Percentiles rank a stretch among this genome's conserved stretches.
phyloP scores from a whole-genome alignment of 306 rosid genomes.

The Cajanus cajan region DNA sequence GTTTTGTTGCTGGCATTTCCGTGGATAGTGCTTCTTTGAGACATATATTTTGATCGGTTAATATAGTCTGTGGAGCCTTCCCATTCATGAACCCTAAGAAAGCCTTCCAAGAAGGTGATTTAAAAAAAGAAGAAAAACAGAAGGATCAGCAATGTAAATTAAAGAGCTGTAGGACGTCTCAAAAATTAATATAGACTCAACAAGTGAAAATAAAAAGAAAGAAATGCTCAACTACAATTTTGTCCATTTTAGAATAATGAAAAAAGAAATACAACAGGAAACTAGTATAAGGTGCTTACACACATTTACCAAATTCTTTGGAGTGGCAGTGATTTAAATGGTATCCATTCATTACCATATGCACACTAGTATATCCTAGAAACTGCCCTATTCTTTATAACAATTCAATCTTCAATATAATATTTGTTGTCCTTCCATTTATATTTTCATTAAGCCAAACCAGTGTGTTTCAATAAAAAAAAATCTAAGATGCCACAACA shows the following conservation, averaged over 20 bases:
- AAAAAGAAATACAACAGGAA: not conserved
- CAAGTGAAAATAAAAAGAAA: not conserved
- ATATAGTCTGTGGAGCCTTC: conserved; percentile 85
- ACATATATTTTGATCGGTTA: conserved; percentile 87
- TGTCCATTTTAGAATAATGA: conserved; percentile 8
- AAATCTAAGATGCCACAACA: conserved; percentile 1
- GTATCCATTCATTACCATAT: not conserved
- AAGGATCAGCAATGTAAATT: conserved; percentile 37
- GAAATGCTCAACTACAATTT: not conserved
- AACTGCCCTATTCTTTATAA: not conserved
- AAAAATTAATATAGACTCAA: conserved; percentile 2
- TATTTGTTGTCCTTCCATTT: not conserved
- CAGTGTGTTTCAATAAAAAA: conserved; percentile 11
- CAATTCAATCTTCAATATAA: conserved; percentile 18
- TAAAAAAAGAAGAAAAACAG: not conserved
- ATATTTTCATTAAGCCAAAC: conserved; percentile 13
- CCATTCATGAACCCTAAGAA: conserved; percentile 91
- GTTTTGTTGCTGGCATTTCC: conserved; percentile 77
- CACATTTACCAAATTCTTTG: conserved; percentile 5
- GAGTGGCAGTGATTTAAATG: not conserved
- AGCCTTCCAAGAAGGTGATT: conserved; percentile 61
- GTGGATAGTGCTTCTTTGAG: conserved; percentile 85
- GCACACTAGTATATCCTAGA: conserved; percentile 14
- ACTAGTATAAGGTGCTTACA: not conserved
- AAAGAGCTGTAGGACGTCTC: conserved; percentile 17